These are phyloP conservation scores for Lepidium aucheri DNA, from an alignment of 345 rosid genomes.

Conservation along the genomic window DNA sequence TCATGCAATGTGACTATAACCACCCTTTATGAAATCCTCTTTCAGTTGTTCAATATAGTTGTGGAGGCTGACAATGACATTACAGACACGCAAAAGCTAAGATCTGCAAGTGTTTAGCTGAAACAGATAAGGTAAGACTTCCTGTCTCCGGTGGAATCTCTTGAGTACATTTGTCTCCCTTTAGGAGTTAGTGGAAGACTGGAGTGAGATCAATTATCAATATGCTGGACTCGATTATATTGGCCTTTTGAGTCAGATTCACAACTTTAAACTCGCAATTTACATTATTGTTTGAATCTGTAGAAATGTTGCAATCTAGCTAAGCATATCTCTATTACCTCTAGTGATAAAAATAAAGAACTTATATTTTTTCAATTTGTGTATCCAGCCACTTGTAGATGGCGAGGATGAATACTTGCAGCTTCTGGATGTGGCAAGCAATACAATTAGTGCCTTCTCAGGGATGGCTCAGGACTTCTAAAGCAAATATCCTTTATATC, in stretches of 20 bases:
- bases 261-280: background rate
- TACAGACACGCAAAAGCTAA: conserved; percentile 86
- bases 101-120: conserved; percentile 67
- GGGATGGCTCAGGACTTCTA: conserved; percentile 65
- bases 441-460: conserved; percentile 52
- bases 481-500: background rate
- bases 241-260: background rate
- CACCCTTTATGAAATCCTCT: conserved; percentile 8
- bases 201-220: background rate
- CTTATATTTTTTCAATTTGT: background rate
- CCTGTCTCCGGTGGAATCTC: background rate
- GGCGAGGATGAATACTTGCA: conserved; percentile 97
- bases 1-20: background rate
- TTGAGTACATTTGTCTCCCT: background rate
- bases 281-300: background rate
- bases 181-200: background rate
- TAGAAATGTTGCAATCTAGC: background rate
- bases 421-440: conserved; percentile 76
- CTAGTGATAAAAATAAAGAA: background rate
- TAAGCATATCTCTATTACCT: background rate
- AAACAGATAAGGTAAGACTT: conserved; percentile 68
- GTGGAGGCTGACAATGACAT: conserved; percentile 56
- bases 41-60: conserved; percentile 63
- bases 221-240: background rate
- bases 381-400: conserved; percentile 74